A percentile compares a stretch with the other conserved stretches of the same genome.
Evolutionary conservation across 2,329 filamentous ascomycete species (phyloP).

Genomic region (Diaporthe citrichinensis): DNA sequence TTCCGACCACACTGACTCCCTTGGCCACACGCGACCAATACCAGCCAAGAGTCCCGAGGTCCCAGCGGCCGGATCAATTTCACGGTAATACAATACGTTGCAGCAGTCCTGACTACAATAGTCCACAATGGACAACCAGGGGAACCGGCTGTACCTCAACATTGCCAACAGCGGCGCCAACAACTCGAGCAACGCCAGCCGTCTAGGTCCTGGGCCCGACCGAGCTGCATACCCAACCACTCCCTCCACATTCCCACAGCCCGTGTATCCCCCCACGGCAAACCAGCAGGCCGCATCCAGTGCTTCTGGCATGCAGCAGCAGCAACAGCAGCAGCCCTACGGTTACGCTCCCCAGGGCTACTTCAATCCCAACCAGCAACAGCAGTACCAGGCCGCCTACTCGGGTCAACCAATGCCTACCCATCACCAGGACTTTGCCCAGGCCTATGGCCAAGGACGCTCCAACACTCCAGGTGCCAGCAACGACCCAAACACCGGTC

Average conservation of each 20-base stretch:
- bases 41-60: conserved; percentile 30
- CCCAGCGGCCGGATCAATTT: conserved; percentile 40
- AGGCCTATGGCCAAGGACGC: conserved; percentile 59
- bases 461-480: conserved; percentile 70
- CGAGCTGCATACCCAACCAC: conserved; percentile 83
- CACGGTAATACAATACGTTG: conserved; percentile 32
- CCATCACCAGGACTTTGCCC: conserved; percentile 58
- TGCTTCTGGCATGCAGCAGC: conserved; percentile 62
- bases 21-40: conserved; percentile 37
- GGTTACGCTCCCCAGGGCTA: conserved; percentile 66
- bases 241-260: conserved; percentile 96
- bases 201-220: conserved; percentile 71
- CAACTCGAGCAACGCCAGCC: conserved; percentile 61
- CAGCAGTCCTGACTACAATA: conserved; percentile 31
- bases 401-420: conserved; percentile 59
- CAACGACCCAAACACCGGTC: conserved; percentile 89
- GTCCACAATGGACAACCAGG: conserved; percentile 67
- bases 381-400: conserved; percentile 46
- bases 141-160: conserved; percentile 76
- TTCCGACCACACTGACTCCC: conserved; percentile 31
- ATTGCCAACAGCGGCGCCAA: conserved; percentile 76
- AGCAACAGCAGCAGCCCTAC: conserved; percentile 61
- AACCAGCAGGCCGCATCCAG: conserved; percentile 56
- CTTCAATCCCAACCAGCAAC: conserved; percentile 74
- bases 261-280: conserved; percentile 70